Base-by-base conservation (phyloP, 148 eudicot species). In the Arbutus unedo region DNA sequence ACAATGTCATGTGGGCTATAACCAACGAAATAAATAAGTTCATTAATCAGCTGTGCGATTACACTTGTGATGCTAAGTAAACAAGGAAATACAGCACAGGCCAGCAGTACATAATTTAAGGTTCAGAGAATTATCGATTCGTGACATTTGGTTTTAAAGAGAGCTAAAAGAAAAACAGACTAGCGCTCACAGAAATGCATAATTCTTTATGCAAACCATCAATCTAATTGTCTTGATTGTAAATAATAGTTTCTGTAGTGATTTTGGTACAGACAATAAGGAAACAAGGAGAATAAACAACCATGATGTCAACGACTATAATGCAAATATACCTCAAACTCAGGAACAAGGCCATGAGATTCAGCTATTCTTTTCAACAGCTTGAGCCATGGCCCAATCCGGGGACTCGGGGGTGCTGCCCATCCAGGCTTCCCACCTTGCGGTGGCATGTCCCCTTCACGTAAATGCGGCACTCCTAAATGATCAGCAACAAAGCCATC, bases 391-490 rank as follows among this genome's bases (percentile, higher is more conserved):
- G 92, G 89, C 19, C 89, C 95, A 82, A 95, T 92, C 75, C 97
- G 85, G 70, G 98, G 98, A 86, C 91, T 89, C 3, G 98, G 97
- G 23, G 91, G 91, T 6, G 97, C 95, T 31, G 93, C 98, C 98
- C 98, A 95, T 14, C 98, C 97, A 31, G 97, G 93, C 82, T 79
- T 93, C 77, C 98, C 98, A 16, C 98, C 98, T 84, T 93, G 97
- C 53, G 94, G 98, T 21, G 91, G 86, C 51, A 89, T 92, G 77
- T 93, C 97, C 50, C 97, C 97, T 82, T 95, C 94, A 86, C 85
- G 87, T 87, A 95, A 88, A 88, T 95, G 98, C 7, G 97, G 98
- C n/a, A 95, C 90, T 78, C 98, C 98, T 93, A 81, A 55, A 56
- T n/a, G 8, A 15, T 47, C 79, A 15, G 7, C 2, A 25, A 31